Evolutionary conservation across 768 basidiomycete species (phyloP), one percentile per base, ranked within the genome.

Genomic region (Kwoniella europaea): DNA sequence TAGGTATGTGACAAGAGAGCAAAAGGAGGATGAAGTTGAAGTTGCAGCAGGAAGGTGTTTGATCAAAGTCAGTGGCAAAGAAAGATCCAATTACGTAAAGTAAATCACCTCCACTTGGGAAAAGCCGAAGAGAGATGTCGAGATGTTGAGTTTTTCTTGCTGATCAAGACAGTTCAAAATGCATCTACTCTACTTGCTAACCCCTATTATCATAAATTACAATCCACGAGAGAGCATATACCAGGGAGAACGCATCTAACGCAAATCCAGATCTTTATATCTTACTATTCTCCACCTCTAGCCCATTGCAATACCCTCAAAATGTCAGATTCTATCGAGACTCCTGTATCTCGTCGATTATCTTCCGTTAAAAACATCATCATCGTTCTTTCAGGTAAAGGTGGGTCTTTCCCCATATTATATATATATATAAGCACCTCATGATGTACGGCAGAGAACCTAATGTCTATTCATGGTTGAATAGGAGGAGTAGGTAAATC

Each of bases 351-450:
- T 22, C 86, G 89, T 76, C 90, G 95, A 52, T 86, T 98, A 18
- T 84, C 86, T 68, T 85, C 86, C 1, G 89, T 99, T 75, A 90
- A 91, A 75, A 88, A 94, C 77, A 89, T 99, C 82, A 89, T 99
- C 74, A 89, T 98, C 72, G 93, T 99, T 67, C 88, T 95, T 52
- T 93, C 94, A 0, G 97, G 97, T 9, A 99, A 99, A 84, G 97
- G 82, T 80, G 54, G 22, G 65, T 58, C 27, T 27, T 4, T 27
- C 27, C 27, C 27, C 27, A 27, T 27, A 27, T 27, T 4, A 27
- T n/a, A n/a, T n/a, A n/a, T n/a, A n/a, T 27, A 3, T 27, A 27
- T 27, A 27, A 27, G 27, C 27, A 27, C 27, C 27, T 27, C 27
- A 27, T 27, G 4, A 27, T 27, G 27, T 27, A 27, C 27, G 27